Evolutionary conservation across 805 yeast genomes (phyloP), one percentile per base, ranked within the genome.

Genomic region (Saccharomycopsis schoenii): DNA sequence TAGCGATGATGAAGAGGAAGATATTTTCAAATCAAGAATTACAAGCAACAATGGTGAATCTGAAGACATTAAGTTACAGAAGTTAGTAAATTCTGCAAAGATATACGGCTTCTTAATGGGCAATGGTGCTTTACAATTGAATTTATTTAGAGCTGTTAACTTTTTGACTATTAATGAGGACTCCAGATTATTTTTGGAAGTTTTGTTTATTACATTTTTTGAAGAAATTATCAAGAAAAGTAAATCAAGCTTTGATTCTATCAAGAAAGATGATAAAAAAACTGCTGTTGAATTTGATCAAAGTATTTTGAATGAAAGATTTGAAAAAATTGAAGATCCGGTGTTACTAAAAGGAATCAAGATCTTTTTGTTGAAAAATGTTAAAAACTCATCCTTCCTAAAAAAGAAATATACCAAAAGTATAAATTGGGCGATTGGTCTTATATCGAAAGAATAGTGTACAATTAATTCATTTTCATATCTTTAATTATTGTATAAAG

Each of bases 31-130:
- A 67, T 65, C 63, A 60, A 57, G 59, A 59, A 50, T 60, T 36
- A 60, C 47, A 34, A 64, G 61, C 43, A 68, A 69, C 25, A 71
- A 72, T n/a, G 77, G 71, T 9, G 69, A 70, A 15, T 78, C 78
- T 64, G 92, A 84, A 39, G 85, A 82, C 54, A 67, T 76, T 8
- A 80, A 82, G 66, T 70, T 88, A 41, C 81, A 80, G 66, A 81
- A 81, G 65, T 76, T 85, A 24, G 78, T 88, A 55, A 89, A 89
- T 66, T 76, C 85, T 65, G 97, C 97, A 2, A 78, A 89, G 62
- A 83, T 94, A 65, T 94, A 82, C 68, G 98, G 97, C 0, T 76
- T 75, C 57, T 69, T 94, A 54, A 80, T 92, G 17, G 83, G 88
- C 1, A 90, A 88, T 67, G 89, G 88, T 1, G 78, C 85, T 0